A percentile compares a stretch with the other conserved stretches of the same genome.
phyloP scores from a whole-genome alignment of 2,329 filamentous ascomycete genomes.

The Ophiosphaerella herpotricha region DNA sequence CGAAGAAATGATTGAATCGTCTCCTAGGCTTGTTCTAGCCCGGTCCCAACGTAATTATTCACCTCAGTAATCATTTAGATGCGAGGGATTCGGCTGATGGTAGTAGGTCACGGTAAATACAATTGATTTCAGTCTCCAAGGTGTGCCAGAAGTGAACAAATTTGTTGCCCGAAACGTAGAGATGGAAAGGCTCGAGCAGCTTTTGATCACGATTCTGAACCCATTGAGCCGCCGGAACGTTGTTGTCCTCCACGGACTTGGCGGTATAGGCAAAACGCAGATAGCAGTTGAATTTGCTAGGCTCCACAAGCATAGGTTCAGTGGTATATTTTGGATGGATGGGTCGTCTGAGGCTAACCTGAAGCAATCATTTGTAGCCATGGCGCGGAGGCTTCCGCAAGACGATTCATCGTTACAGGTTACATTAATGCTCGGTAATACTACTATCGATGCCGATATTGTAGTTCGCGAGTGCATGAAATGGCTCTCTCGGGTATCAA shows the following conservation, averaged over 20 bases:
- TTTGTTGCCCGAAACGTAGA: slow-evolving; percentile 27
- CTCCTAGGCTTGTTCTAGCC: slow-evolving; percentile 11
- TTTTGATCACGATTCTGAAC: slow-evolving; percentile 12
- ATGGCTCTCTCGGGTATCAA: too few relatives aligned
- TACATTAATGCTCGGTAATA: too few relatives aligned
- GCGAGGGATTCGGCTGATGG: neutral
- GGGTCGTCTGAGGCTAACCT: slow-evolving; percentile 13
- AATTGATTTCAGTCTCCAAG: slow-evolving; percentile 15
- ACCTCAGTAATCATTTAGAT: slow-evolving; percentile 1
- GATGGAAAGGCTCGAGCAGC: slow-evolving; percentile 20
- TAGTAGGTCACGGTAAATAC: slow-evolving; percentile 8
- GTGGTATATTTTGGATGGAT: slow-evolving; percentile 20
- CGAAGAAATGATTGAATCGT: slow-evolving; percentile 15
- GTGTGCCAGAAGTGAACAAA: slow-evolving; percentile 9
- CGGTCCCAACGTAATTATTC: slow-evolving; percentile 21
- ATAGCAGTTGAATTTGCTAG: slow-evolving; percentile 9
- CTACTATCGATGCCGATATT: too few relatives aligned
- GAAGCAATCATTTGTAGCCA: slow-evolving; percentile 16
- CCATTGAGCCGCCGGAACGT: slow-evolving; percentile 25
- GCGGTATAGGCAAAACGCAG: too few relatives aligned
- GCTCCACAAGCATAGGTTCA: slow-evolving; percentile 13
- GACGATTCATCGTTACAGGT: slow-evolving; percentile 11
- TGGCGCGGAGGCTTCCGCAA: slow-evolving; percentile 12
- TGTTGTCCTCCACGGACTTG: neutral
- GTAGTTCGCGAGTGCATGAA: too few relatives aligned